Evolutionary conservation across 805 yeast species (phyloP), one percentile per base, ranked within the genome.

Genomic region (Yamadazyma paraphyllophila): DNA sequence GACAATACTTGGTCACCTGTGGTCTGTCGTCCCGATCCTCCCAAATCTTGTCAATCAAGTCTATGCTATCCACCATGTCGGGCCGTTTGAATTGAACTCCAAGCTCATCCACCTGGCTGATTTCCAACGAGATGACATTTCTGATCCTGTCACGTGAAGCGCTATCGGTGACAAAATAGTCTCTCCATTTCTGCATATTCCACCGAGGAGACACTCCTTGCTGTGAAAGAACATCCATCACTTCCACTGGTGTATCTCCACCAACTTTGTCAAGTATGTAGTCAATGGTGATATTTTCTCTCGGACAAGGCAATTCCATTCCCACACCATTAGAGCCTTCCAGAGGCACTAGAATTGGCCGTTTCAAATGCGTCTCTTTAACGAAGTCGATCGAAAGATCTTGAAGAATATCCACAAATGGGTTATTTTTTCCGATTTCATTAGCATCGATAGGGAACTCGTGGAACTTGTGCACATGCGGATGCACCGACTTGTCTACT

Each of bases 201-300:
- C 96, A 89, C 10, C 76, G 74, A 0, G 83, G 80, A 10, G 71
- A 58, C 24, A 70, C 72, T 32, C 80, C 76, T 45, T 84, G 83
- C 56, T 90, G 97, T 0, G 95, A 83, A 16, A 85, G 71, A 3
- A 88, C 96, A 60, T 90, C 96, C 92, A 90, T 88, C 1, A 90
- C 96, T 45, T 88, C 95, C 1, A 90, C 76, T 1, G 75, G 76
- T 3, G 67, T 65, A 32, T 82, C 85, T 4, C 65, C 76, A 0
- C 96, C 96, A 24, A 88, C 74, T 10, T 71, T 58, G 4, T 75
- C 74, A 0, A 84, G 69, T 0, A 88, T 74, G 48, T 78, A 68
- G 36, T 76, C 71, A 5, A 88, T 81, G 7, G 80, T 74, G 33
- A 87, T 67, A 3, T 63, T 55, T 6, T 58, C 55, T 9, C 58